phyloP scores from a whole-genome alignment of 257 asterid genomes.

The Petunia secreta region DNA sequence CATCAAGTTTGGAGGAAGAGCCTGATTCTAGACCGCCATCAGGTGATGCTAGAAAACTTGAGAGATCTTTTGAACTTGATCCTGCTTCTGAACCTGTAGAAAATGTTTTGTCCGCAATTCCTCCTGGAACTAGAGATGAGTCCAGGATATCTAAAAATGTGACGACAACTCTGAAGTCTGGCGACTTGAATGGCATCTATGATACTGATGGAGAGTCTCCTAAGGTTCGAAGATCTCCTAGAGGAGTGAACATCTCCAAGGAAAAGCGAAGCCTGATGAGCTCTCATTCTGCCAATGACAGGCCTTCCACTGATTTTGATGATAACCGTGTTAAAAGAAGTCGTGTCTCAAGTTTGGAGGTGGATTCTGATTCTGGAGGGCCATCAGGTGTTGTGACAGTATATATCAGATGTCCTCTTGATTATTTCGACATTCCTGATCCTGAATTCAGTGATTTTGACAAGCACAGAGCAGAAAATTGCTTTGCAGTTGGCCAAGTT shows the following conservation, averaged over 20 bases:
- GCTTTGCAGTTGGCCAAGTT: constrained; percentile 24
- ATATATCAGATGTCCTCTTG: constrained; percentile 20
- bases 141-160: constrained; percentile 18
- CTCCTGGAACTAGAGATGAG: background rate
- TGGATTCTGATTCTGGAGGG: constrained; percentile 48
- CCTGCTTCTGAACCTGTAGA: constrained; percentile 35
- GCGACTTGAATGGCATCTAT: too few species aligned
- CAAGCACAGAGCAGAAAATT: constrained; percentile 6
- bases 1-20: too few species aligned
- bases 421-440: constrained; percentile 55
- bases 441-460: constrained; percentile 27
- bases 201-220: constrained; percentile 21
- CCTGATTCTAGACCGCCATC: constrained; percentile 17
- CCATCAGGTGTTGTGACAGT: background rate
- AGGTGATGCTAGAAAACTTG: constrained; percentile 37
- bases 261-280: background rate
- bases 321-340: background rate
- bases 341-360: constrained; percentile 2
- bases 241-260: constrained; percentile 25
- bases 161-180: constrained; percentile 21
- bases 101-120: constrained; percentile 14
- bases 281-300: too few species aligned
- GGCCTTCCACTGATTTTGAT: too few species aligned
- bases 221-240: constrained; percentile 32
- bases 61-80: constrained; percentile 44